phyloP scores from a whole-genome alignment of 2,329 filamentous ascomycete genomes.

The Nothopassalora personata region DNA sequence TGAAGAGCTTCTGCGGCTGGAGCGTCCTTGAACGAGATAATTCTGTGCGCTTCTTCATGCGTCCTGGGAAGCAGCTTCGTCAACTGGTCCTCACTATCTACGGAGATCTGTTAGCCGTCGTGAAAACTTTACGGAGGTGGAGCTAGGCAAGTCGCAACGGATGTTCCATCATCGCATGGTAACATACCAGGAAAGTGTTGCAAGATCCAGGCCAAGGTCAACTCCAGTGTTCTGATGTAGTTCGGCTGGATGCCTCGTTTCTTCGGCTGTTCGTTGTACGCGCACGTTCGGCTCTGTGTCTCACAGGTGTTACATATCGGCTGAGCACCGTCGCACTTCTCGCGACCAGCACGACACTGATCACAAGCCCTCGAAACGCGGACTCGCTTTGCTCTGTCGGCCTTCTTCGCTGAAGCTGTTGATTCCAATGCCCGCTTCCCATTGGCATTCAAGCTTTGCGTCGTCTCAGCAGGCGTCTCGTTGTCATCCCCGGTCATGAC shows the following conservation, averaged over 20 bases:
- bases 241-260: slow-evolving; percentile 76
- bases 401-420: slow-evolving; percentile 10
- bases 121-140: no score
- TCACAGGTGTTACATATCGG: slow-evolving; percentile 64
- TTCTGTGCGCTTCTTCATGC: slow-evolving; percentile 37
- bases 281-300: slow-evolving; percentile 59
- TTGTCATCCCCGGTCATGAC: slow-evolving; percentile 12
- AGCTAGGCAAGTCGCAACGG: no score
- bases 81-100: slow-evolving; percentile 51
- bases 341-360: slow-evolving; percentile 41
- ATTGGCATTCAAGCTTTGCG: neutral
- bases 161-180: slow-evolving; percentile 28
- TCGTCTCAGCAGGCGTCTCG: slow-evolving; percentile 7
- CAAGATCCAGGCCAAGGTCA: slow-evolving; percentile 63
- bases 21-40: slow-evolving; percentile 50
- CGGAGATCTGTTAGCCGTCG: neutral
- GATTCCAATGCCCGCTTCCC: slow-evolving; percentile 11
- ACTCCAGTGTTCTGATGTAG: slow-evolving; percentile 68
- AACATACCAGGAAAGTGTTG: slow-evolving; percentile 47
- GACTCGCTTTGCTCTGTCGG: slow-evolving; percentile 48
- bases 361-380: slow-evolving; percentile 38
- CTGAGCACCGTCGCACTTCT: slow-evolving; percentile 67
- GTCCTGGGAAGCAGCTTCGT: slow-evolving; percentile 49
- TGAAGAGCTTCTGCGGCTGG: slow-evolving; percentile 54
- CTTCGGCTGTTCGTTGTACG: slow-evolving; percentile 67